A percentile compares a stretch with the other conserved stretches of the same genome.
phyloP scores from a whole-genome alignment of 2,329 filamentous ascomycete species.

The Pseudogymnoascus sp. region DNA sequence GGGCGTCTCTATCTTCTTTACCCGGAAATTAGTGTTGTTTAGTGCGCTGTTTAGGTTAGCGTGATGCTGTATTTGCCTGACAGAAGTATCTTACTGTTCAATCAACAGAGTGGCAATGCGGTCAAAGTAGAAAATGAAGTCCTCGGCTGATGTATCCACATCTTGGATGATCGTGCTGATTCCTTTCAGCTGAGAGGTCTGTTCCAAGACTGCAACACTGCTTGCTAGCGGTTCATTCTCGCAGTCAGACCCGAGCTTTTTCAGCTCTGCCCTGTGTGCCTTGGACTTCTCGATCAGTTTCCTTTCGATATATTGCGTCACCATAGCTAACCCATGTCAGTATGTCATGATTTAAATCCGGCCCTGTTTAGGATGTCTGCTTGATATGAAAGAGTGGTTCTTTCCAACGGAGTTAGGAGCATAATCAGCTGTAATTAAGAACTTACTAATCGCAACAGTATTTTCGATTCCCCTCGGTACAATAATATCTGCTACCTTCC shows the following conservation, averaged over 20 bases:
- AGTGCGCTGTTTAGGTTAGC: constrained; percentile 49
- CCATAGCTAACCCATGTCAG: constrained; percentile 55
- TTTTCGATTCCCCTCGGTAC: constrained; percentile 94
- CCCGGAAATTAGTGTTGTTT: constrained; percentile 65
- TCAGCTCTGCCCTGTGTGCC: constrained; percentile 71
- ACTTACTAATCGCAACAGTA: constrained; percentile 72
- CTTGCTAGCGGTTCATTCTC: constrained; percentile 64
- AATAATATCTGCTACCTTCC: constrained; percentile 84
- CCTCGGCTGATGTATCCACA: constrained; percentile 68
- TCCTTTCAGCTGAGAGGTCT: constrained; percentile 71
- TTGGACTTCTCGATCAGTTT: constrained; percentile 80
- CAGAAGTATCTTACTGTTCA: constrained; percentile 51
- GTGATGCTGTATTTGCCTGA: neutral
- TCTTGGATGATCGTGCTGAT: constrained; percentile 90
- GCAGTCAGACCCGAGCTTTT: constrained; percentile 63
- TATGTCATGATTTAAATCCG: neutral
- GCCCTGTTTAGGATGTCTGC: neutral
- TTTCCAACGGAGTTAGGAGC: neutral
- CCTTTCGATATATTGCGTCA: constrained; percentile 84
- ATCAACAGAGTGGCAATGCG: constrained; percentile 76
- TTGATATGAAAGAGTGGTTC: neutral
- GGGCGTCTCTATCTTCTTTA: constrained; percentile 60
- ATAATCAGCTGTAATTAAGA: neutral
- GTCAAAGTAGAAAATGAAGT: constrained; percentile 98
- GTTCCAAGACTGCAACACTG: constrained; percentile 64